Conservation (phyloP, 116 monocot species). For the Zostera marina region DNA sequence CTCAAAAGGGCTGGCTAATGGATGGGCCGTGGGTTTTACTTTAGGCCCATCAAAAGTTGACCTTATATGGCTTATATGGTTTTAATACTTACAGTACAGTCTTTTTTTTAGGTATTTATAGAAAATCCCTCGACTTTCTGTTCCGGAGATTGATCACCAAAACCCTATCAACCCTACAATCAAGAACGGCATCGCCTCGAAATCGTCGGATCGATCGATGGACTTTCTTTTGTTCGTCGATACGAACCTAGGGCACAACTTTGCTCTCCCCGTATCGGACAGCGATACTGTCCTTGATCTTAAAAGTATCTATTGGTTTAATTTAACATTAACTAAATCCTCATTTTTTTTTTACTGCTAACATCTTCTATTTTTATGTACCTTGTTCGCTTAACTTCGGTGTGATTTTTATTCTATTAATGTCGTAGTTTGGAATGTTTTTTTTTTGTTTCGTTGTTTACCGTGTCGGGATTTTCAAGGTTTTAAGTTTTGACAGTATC, state of each 20-base stretch:
- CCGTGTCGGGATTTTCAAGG: too few relatives aligned
- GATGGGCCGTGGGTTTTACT: too few relatives aligned
- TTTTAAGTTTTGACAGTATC: too few relatives aligned
- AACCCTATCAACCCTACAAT: not conserved
- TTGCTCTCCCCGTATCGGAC: not conserved
- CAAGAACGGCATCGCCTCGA: conserved; percentile 3
- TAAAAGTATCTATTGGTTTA: not conserved
- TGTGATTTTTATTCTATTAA: too few relatives aligned
- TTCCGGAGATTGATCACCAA: not conserved
- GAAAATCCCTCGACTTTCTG: too few relatives aligned
- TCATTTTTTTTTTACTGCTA: not conserved
- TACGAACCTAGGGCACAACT: not conserved
- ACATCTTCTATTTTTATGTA: not conserved
- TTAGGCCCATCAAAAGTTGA: too few relatives aligned
- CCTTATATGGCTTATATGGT: too few relatives aligned
- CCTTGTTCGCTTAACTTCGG: not conserved
- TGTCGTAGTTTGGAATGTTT: too few relatives aligned
- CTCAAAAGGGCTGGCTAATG: too few relatives aligned
- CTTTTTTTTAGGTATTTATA: too few relatives aligned
- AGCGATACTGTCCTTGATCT: conserved; percentile 6
- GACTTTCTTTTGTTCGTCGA: conserved; percentile 1
- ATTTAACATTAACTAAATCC: not conserved
- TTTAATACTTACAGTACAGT: too few relatives aligned
- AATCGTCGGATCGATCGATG: not conserved
- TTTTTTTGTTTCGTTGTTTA: too few relatives aligned